Percentiles rank a stretch among this genome's conserved stretches.
These are phyloP conservation scores for Yarrowia divulgata DNA, from an alignment of 805 yeast genomes.

Conservation along the genomic window DNA sequence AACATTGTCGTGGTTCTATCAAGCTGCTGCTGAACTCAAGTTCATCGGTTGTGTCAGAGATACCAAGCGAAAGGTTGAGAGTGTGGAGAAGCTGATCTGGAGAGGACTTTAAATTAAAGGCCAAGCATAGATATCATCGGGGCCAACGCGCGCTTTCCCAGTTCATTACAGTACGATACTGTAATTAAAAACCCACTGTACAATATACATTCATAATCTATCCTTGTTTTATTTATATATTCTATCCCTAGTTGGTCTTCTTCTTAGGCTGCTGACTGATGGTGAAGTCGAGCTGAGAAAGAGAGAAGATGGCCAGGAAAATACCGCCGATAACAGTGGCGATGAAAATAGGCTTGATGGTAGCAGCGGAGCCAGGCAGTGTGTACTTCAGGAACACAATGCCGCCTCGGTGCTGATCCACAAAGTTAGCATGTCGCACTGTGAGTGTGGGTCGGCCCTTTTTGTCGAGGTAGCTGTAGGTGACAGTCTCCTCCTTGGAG, in stretches of 20 bases:
- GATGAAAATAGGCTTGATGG: slow-evolving; percentile 70
- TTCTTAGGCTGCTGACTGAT: slow-evolving; percentile 44
- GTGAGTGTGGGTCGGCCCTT: slow-evolving; percentile 80
- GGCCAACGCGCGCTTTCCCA: too few relatives aligned
- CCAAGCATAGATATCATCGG: too few relatives aligned
- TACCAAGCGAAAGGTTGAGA: slow-evolving; percentile 63
- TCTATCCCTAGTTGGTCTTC: slow-evolving; percentile 3
- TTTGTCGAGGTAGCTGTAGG: slow-evolving; percentile 64
- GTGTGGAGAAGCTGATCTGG: slow-evolving; percentile 75
- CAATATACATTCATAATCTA: not conserved
- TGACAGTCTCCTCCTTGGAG: slow-evolving; percentile 46
- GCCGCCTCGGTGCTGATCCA: slow-evolving; percentile 68
- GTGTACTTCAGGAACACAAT: slow-evolving; percentile 68
- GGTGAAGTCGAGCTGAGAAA: slow-evolving; percentile 57
- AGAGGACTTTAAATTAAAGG: slow-evolving; percentile 57
- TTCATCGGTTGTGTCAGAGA: slow-evolving; percentile 73
- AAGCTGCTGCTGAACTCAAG: slow-evolving; percentile 73
- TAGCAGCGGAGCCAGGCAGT: slow-evolving; percentile 61
- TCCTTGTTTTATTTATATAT: slow-evolving; percentile 3
- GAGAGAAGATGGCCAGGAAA: slow-evolving; percentile 60
- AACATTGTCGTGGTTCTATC: slow-evolving; percentile 75
- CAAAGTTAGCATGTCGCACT: slow-evolving; percentile 63
- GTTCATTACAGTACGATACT: too few relatives aligned
- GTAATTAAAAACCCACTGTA: not conserved
- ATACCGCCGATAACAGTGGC: slow-evolving; percentile 69